Percentiles rank a stretch among this genome's conserved stretches.
Conservation (phyloP, 306 rosid species). For the Pyrus pyrifolia region DNA sequence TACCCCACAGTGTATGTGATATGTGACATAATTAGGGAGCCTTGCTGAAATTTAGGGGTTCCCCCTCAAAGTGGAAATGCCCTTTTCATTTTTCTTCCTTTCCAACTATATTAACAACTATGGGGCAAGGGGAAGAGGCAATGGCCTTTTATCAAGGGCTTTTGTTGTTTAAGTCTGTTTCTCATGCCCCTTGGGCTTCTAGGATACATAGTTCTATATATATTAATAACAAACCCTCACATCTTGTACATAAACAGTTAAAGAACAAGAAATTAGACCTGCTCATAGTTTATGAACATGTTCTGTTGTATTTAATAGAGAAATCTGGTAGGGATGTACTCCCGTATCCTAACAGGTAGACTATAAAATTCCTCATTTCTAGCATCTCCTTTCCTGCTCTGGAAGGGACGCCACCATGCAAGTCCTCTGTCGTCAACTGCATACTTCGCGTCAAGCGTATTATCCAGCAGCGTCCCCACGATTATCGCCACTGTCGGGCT, state of each 20-base stretch:
- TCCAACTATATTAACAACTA: background rate
- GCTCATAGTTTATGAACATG: constrained; percentile 12
- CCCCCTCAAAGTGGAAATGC: no score
- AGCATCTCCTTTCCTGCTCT: constrained; percentile 61
- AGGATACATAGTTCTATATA: background rate
- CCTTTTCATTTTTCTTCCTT: background rate
- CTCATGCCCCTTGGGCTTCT: background rate
- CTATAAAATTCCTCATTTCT: constrained; percentile 74
- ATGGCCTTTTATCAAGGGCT: background rate
- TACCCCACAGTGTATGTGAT: no score
- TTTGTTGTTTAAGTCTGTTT: background rate
- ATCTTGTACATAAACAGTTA: background rate
- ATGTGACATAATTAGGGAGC: background rate
- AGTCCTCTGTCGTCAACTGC: constrained; percentile 58
- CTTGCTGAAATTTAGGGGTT: background rate
- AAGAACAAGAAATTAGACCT: background rate
- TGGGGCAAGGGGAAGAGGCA: background rate
- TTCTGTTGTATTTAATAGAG: constrained; percentile 1
- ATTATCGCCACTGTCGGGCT: constrained; percentile 76
- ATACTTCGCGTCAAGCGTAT: constrained; percentile 56
- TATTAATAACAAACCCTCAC: background rate
- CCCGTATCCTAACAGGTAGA: constrained; percentile 57
- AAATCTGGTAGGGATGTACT: constrained; percentile 61
- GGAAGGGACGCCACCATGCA: constrained; percentile 85
- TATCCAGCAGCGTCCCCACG: constrained; percentile 74